These are phyloP conservation scores for Evernia prunastri DNA, from an alignment of 495 filamentous ascomycete species.

Conservation along the genomic window DNA sequence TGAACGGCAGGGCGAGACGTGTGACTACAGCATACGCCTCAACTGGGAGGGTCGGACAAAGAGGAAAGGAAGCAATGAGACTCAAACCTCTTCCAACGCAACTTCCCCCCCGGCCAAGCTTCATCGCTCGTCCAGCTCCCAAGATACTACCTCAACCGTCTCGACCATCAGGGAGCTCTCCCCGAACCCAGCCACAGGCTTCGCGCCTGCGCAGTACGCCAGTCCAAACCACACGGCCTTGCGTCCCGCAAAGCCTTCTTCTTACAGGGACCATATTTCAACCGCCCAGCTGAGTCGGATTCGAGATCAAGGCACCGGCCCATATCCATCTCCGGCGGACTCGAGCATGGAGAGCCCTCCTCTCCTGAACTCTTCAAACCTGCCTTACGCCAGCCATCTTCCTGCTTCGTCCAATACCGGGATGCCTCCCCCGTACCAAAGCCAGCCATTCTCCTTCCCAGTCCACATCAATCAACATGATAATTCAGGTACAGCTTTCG, in stretches of 20 bases:
- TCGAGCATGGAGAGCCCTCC: constrained; percentile 20
- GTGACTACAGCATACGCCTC: constrained; percentile 79
- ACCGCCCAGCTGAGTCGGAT: constrained; percentile 15
- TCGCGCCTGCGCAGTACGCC: constrained; percentile 8
- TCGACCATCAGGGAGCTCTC: constrained; percentile 13
- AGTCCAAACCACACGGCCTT: constrained; percentile 7
- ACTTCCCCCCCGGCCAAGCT: background rate
- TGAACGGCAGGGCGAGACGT: constrained; percentile 64
- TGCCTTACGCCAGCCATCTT: constrained; percentile 10
- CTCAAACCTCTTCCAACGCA: constrained; percentile 5
- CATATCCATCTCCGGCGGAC: constrained; percentile 26
- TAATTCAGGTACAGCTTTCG: constrained; percentile 7
- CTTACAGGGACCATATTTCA: constrained; percentile 13
- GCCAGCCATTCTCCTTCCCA: constrained; percentile 7
- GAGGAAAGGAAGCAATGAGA: constrained; percentile 34
- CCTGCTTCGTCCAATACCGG: constrained; percentile 14
- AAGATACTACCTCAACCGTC: constrained; percentile 1
- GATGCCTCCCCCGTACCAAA: constrained; percentile 27
- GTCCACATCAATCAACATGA: constrained; percentile 5
- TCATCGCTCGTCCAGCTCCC: constrained; percentile 4
- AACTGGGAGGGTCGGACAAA: constrained; percentile 68
- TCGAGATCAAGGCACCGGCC: constrained; percentile 19
- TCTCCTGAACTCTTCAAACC: constrained; percentile 10
- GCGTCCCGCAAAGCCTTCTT: constrained; percentile 6
- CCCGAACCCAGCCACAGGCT: constrained; percentile 8